These are phyloP conservation scores for Diversispora epigaea DNA, from an alignment of 192 early-diverging fungal species.

Conservation along the genomic window DNA sequence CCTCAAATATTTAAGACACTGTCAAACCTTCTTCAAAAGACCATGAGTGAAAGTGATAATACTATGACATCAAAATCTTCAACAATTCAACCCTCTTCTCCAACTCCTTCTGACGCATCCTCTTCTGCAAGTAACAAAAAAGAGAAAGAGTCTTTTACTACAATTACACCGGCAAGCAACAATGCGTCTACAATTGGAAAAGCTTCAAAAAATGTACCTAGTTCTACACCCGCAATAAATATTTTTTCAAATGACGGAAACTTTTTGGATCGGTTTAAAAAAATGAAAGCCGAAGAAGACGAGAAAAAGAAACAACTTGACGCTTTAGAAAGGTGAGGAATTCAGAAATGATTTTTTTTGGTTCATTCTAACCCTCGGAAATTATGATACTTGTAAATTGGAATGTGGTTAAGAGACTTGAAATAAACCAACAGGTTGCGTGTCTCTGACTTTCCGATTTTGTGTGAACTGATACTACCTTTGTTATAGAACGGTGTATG, in stretches of 20 bases:
- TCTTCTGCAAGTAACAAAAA: background rate
- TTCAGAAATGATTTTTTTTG: background rate
- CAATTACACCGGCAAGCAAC: background rate
- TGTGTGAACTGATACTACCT: constrained; percentile 1
- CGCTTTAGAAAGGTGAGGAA: constrained; percentile 36
- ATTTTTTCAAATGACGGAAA: constrained; percentile 39
- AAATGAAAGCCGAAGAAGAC: constrained; percentile 37
- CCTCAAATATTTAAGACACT: too few relatives aligned
- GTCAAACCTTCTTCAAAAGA: background rate
- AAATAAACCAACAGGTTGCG: too few relatives aligned
- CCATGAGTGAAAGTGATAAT: background rate
- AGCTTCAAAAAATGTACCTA: constrained; percentile 31
- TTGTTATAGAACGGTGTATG: background rate
- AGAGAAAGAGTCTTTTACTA: background rate
- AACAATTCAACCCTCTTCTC: constrained; percentile 3
- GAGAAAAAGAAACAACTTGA: constrained; percentile 35
- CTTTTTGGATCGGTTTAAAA: constrained; percentile 37
- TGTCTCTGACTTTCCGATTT: background rate
- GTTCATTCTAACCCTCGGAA: too few relatives aligned
- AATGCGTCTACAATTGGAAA: background rate
- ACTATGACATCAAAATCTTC: background rate
- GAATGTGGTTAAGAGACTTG: too few relatives aligned
- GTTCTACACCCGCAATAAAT: constrained; percentile 35
- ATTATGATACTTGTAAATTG: too few relatives aligned
- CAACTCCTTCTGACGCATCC: constrained; percentile 14